A percentile compares a stretch with the other conserved stretches of the same genome.
Conservation (phyloP, 768 basidiomycete species). For the Collybia mongolica region DNA sequence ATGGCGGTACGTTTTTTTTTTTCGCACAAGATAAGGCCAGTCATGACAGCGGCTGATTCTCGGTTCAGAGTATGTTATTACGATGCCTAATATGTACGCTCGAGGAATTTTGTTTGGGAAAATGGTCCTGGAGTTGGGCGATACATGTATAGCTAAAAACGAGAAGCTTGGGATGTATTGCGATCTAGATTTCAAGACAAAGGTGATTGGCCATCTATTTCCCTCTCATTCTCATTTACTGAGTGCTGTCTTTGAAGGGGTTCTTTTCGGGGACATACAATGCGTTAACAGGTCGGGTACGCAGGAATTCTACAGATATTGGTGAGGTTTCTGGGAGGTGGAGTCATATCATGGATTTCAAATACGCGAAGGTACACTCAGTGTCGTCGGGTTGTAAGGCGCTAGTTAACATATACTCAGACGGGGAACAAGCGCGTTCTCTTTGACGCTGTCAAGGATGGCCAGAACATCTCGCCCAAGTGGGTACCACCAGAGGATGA, state of each 20-base stretch:
- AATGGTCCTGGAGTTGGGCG: conserved; percentile 96
- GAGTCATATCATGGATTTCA: conserved; percentile 89
- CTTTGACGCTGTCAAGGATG: conserved; percentile 83
- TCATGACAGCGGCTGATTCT: conserved; percentile 4
- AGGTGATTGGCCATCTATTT: conserved; percentile 43
- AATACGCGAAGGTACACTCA: conserved; percentile 55
- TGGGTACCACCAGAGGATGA: conserved; percentile 82
- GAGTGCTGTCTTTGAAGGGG: conserved; percentile 48
- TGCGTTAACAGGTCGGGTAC: conserved; percentile 78
- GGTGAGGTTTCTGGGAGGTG: conserved; percentile 91
- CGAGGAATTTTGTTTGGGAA: conserved; percentile 86
- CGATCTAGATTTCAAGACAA: conserved; percentile 97
- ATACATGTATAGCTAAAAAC: conserved; percentile 83
- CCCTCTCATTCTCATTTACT: too few species aligned
- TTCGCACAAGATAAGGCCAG: conserved; percentile 3
- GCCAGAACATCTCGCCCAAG: conserved; percentile 73
- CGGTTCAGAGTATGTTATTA: conserved; percentile 72
- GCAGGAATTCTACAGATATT: conserved; percentile 57
- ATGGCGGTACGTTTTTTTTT: conserved; percentile 64
- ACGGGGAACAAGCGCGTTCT: conserved; percentile 69
- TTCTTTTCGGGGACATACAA: conserved; percentile 99
- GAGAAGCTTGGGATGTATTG: conserved; percentile 70
- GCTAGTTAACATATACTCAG: conserved; percentile 29
- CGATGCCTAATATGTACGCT: conserved; percentile 99
- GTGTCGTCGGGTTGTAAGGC: background rate